Base-by-base conservation (phyloP, 192 early-diverging fungal genomes). In the Backusella morwellensis region DNA sequence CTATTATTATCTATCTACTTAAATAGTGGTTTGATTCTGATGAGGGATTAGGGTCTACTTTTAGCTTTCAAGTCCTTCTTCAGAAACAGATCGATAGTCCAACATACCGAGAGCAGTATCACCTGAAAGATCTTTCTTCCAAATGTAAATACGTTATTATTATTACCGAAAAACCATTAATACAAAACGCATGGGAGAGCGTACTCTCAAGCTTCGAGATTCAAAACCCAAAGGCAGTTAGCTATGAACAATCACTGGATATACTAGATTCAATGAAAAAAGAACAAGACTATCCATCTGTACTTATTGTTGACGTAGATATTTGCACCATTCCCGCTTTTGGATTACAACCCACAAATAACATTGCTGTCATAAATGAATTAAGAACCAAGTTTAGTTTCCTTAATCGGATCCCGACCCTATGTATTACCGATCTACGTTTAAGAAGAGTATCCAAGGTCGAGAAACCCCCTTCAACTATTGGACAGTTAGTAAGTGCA, bases 1-100 rank as follows among this genome's bases (percentile, higher is more conserved):
- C 0, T 54, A 23, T 56, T 59, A 32, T 32, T 63, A 14, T 29
- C 9, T 68, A 7, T 15, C 19, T 52, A 32, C 54, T 41, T 35
- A 21, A 26, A 26, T 19, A 77, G 69, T 80, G 79, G 79, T 75
- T 76, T 2, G 75, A 80, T 54, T 90, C 90, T 75, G 85, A 87
- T 40, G 87, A 88, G 42, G 91, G 90, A 14, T 77, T 85, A 42
- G 93, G 94, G 41, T 93, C 93, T 0, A 87, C 88, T 66, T 96
- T 96, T 85, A 91, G 83, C 73, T 94, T 96, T 69, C 44, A 54
- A 8, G 70, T 77, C 15, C 59, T 42, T 19, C 41, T 77, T 26
- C 70, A 70, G 21, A 70, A 56, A 29, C 52, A 71, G n/a, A n/a
- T 50, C 5, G 44, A 41, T 23, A 72, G 44, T 35, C 68, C 68